A percentile compares a stretch with the other conserved stretches of the same genome.
phyloP scores from a whole-genome alignment of 805 yeast genomes.

The Lachancea sp. region DNA sequence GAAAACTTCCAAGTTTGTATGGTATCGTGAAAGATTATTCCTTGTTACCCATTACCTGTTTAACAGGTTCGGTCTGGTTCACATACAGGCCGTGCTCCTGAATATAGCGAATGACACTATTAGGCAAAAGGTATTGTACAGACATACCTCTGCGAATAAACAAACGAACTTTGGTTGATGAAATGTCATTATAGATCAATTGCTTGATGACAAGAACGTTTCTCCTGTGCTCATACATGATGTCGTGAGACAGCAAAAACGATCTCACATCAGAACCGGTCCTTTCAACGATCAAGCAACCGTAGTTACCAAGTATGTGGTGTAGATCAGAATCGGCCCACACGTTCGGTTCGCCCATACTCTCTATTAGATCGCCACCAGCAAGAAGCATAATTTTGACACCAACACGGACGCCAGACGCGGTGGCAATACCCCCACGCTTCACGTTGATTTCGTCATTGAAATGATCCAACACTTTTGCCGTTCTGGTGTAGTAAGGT shows the following conservation, averaged over 20 bases:
- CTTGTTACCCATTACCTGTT: conserved; percentile 59
- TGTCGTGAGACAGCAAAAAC: conserved; percentile 86
- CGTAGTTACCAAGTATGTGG: conserved; percentile 92
- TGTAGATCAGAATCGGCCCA: conserved; percentile 96
- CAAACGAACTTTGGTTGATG: conserved; percentile 88
- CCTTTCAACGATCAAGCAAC: conserved; percentile 93
- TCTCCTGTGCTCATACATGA: conserved; percentile 93
- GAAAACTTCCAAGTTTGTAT: neutral
- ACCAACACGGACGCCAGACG: conserved; percentile 60
- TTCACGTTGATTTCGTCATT: conserved; percentile 90
- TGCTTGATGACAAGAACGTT: conserved; percentile 93
- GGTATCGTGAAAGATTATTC: conserved; percentile 15
- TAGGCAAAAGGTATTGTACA: conserved; percentile 89
- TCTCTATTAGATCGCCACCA: conserved; percentile 95
- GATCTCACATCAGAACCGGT: conserved; percentile 95
- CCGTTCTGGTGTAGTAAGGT: conserved; percentile 85
- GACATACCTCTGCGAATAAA: conserved; percentile 94
- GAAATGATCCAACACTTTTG: conserved; percentile 91
- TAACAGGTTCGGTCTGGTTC: conserved; percentile 88
- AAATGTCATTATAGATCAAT: conserved; percentile 90
- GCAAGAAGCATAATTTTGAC: conserved; percentile 94
- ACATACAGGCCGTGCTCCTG: conserved; percentile 85
- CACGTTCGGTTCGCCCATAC: conserved; percentile 99
- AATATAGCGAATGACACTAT: conserved; percentile 88
- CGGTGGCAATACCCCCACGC: conserved; percentile 71